These are phyloP conservation scores for Pseudogymnoascus sp. DNA, from an alignment of 2,329 filamentous ascomycete genomes.

Conservation along the genomic window DNA sequence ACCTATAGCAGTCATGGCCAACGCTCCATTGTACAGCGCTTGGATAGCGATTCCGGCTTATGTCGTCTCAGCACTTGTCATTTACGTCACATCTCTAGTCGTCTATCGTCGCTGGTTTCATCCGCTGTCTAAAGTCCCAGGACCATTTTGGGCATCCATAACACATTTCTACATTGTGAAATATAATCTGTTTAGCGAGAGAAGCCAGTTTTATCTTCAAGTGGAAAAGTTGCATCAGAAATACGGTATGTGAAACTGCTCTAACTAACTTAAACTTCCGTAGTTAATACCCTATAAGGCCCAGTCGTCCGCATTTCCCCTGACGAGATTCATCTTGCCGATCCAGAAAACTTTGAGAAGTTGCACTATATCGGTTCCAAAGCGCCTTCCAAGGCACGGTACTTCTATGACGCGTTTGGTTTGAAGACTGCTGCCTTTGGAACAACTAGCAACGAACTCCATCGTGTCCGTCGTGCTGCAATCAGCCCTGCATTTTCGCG, in stretches of 20 bases:
- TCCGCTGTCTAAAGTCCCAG: constrained; percentile 25
- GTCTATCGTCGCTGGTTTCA: constrained; percentile 24
- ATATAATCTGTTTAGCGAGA: constrained; percentile 1
- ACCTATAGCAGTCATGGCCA: too few species aligned
- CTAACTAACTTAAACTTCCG: too few species aligned
- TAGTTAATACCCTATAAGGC: too few species aligned
- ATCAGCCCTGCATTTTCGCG: constrained; percentile 27
- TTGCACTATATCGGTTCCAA: constrained; percentile 13
- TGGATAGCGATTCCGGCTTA: not conserved
- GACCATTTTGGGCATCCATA: constrained; percentile 26
- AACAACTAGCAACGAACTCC: constrained; percentile 16
- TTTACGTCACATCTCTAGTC: not conserved
- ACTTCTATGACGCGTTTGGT: constrained; percentile 15
- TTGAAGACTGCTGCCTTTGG: constrained; percentile 13
- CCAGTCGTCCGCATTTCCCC: too few species aligned
- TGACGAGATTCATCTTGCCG: too few species aligned
- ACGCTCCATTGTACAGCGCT: not conserved
- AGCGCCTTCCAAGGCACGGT: constrained; percentile 15
- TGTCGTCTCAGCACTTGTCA: not conserved
- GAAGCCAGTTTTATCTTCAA: constrained; percentile 14
- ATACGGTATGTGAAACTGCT: too few species aligned
- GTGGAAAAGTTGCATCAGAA: too few species aligned
- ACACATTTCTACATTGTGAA: constrained; percentile 22
- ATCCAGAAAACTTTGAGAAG: too few species aligned
- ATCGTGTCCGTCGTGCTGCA: constrained; percentile 14